Evolutionary conservation across 176 grass and related monocot species (phyloP), one percentile per base, ranked within the genome.

Genomic region (Lolium rigidum): DNA sequence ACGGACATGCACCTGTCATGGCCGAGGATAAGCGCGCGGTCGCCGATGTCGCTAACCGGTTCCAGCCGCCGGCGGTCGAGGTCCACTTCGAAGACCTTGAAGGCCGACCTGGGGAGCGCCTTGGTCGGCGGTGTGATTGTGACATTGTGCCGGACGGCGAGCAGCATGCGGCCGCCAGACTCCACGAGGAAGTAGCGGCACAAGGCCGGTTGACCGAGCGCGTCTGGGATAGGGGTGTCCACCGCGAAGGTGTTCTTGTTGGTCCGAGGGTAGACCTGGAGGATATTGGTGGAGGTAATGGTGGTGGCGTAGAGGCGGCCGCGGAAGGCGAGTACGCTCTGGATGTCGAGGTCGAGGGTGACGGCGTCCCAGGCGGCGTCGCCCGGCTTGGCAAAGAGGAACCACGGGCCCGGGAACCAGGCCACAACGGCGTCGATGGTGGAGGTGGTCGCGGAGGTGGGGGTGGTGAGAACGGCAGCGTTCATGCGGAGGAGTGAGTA

Each of bases 221-320:
- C 24, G 49, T 35, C 24, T 1, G 49, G 73, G 4, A 76, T 76
- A 28, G 49, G 73, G 24, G 73, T 35, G 49, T 76, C 73, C 25
- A 76, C 49, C 25, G 73, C 46, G 16, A 55, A 76, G 9, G 15
- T 5, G 26, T 76, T 55, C 11, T 66, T 35, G 63, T 31, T 15
- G 73, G 3, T 76, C 9, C 13, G 48, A 55, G 73, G 73, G 73
- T 76, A 76, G 48, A 76, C 49, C 73, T 76, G 73, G 15, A 76
- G 73, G 49, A 76, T 76, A 14, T 76, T 55, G 47, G 25, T 4
- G 7, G 73, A 55, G 50, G 73, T 54, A 48, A 16, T 18, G 1
- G 57, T 61, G 46, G 76, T 68, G 48, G 60, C 85, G 22, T 80
- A 87, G 21, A 82, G 16, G 13, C 77, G 44, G 59, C 85, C 85